A percentile compares a stretch with the other conserved stretches of the same genome.
Evolutionary conservation across 345 rosid genomes (phyloP).

Genomic region (Acer saccharum): DNA sequence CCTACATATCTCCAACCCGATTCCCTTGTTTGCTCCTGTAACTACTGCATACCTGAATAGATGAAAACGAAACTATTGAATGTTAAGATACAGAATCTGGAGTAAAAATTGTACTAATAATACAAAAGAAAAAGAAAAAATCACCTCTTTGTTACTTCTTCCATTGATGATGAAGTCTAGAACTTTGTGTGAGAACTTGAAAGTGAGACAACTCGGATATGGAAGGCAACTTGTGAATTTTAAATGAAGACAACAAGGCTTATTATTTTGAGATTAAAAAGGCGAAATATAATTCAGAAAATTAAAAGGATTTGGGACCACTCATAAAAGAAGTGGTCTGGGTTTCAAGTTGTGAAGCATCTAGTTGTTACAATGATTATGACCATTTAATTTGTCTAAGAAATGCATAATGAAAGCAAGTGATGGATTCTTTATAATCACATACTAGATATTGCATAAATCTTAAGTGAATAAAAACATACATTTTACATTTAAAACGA

Average conservation of each 20-base stretch:
- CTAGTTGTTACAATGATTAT: too few species aligned
- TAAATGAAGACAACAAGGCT: background rate
- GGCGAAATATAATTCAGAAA: too few species aligned
- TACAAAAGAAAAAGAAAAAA: background rate
- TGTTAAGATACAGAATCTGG: background rate
- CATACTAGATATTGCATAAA: background rate
- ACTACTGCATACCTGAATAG: constrained; percentile 42
- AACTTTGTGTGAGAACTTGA: background rate
- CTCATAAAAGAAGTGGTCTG: background rate
- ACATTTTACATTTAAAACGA: background rate
- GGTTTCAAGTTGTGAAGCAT: background rate
- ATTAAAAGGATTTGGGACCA: background rate
- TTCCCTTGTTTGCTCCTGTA: constrained; percentile 53
- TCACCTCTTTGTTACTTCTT: background rate
- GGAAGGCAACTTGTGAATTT: background rate
- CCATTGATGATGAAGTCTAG: constrained; percentile 6
- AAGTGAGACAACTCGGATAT: background rate
- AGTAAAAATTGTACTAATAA: background rate
- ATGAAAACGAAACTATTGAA: background rate
- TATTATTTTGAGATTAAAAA: background rate
- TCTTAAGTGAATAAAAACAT: background rate
- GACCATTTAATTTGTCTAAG: background rate
- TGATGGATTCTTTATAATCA: too few species aligned
- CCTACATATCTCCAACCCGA: constrained; percentile 45
- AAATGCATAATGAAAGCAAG: background rate